These are phyloP conservation scores for Bruguiera parviflora DNA, from an alignment of 345 rosid genomes.

Conservation along the genomic window DNA sequence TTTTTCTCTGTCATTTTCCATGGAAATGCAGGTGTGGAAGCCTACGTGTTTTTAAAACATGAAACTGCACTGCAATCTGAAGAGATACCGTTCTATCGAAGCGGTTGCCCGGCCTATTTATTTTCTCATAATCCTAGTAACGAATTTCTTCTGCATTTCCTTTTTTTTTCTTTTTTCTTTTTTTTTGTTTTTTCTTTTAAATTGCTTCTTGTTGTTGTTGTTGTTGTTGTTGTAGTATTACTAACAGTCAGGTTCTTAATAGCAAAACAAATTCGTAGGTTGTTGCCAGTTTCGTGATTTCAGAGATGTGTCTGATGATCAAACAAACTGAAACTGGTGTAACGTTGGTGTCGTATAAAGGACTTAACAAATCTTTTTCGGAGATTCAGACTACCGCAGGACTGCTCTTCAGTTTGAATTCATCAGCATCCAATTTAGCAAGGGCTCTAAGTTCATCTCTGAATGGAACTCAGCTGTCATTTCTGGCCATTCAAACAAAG, in stretches of 20 bases:
- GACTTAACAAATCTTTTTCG: conserved; percentile 3
- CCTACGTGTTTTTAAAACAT: background rate
- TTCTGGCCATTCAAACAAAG: conserved; percentile 25
- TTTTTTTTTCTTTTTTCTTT: background rate
- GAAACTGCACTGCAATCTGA: conserved; percentile 22
- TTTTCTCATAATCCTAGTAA: conserved; percentile 25
- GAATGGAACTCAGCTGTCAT: conserved; percentile 33
- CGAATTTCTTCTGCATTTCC: background rate
- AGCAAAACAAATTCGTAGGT: conserved; percentile 19
- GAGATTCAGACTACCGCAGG: conserved; percentile 31
- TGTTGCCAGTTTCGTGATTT: conserved; percentile 14
- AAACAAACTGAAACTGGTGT: conserved; percentile 12
- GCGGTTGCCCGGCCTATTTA: conserved; percentile 19
- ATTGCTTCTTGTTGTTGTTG: background rate
- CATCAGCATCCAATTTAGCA: conserved; percentile 33
- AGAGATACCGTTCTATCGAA: conserved; percentile 14
- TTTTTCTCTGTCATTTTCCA: too few relatives aligned
- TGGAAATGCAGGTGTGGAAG: too few relatives aligned
- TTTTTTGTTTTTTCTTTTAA: background rate
- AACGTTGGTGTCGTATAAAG: background rate
- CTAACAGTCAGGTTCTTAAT: background rate
- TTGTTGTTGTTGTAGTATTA: background rate
- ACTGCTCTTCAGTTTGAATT: conserved; percentile 22
- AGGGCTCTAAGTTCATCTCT: conserved; percentile 29
- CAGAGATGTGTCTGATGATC: conserved; percentile 16